Evolutionary conservation across 768 basidiomycete species (phyloP).

Genomic region (Psilocybe cubensis): DNA sequence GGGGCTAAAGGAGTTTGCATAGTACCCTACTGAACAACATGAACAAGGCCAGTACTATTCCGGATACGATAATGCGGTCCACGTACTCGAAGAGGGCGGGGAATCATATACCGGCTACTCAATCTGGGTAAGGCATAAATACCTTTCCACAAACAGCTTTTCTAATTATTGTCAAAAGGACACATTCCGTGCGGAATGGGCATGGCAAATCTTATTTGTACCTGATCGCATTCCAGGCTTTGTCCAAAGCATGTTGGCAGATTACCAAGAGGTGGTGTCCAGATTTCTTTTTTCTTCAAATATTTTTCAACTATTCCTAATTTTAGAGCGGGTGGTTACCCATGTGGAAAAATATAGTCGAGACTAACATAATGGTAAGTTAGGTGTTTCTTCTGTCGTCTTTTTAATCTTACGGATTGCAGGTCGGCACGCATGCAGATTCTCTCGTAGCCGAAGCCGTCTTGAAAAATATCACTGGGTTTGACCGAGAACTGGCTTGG

Average conservation of each 20-base stretch:
- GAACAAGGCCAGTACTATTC: slow-evolving; percentile 76
- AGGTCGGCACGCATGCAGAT: slow-evolving; percentile 82
- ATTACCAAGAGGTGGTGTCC: slow-evolving; percentile 63
- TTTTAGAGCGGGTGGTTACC: slow-evolving; percentile 77
- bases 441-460: slow-evolving; percentile 77
- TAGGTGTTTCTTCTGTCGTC: background rate
- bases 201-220: slow-evolving; percentile 75
- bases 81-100: slow-evolving; percentile 44
- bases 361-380: slow-evolving; percentile 83
- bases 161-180: slow-evolving; percentile 48
- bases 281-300: background rate
- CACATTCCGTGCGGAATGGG: slow-evolving; percentile 79
- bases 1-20: background rate
- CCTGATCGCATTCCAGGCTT: slow-evolving; percentile 79
- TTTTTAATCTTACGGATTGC: background rate
- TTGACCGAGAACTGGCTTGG: slow-evolving; percentile 69
- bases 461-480: slow-evolving; percentile 64
- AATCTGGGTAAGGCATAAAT: slow-evolving; percentile 59
- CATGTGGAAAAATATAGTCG: slow-evolving; percentile 91
- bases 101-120: slow-evolving; percentile 83
- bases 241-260: slow-evolving; percentile 80
- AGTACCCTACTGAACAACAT: slow-evolving; percentile 80
- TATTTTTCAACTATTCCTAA: background rate
- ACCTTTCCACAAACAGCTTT: background rate
- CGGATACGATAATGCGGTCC: slow-evolving; percentile 70